A percentile compares a stretch with the other conserved stretches of the same genome.
Conservation (phyloP, 2,329 filamentous ascomycete genomes). For the Remersonia thermophila region DNA sequence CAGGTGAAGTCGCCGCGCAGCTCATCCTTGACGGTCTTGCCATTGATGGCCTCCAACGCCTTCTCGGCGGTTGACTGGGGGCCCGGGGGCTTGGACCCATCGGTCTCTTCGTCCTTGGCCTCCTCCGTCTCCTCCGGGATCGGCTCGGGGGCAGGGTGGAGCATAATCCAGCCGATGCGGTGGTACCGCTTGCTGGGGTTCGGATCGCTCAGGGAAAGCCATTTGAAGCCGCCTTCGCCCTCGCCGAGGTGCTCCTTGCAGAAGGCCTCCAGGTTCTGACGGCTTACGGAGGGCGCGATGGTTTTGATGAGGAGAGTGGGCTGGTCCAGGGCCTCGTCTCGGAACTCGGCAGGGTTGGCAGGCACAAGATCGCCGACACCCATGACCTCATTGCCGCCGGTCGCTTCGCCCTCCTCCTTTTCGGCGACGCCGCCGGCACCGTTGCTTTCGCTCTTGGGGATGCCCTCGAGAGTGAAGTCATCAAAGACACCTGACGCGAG, state of each 20-base stretch:
- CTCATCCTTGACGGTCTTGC: constrained; percentile 93
- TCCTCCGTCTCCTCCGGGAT: constrained; percentile 60
- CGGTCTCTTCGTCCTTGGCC: constrained; percentile 49
- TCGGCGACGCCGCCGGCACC: constrained; percentile 74
- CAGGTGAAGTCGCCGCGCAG: constrained; percentile 92
- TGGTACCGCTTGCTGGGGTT: constrained; percentile 96
- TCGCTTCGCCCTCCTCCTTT: constrained; percentile 92
- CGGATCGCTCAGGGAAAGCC: constrained; percentile 89
- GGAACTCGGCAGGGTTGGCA: constrained; percentile 68
- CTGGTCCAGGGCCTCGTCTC: constrained; percentile 77
- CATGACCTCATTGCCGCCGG: constrained; percentile 80
- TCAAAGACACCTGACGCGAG: constrained; percentile 78
- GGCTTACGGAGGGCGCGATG: constrained; percentile 88
- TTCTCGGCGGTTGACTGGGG: constrained; percentile 60
- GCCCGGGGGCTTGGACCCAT: constrained; percentile 42
- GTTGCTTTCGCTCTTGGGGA: constrained; percentile 87
- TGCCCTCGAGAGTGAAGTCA: constrained; percentile 85
- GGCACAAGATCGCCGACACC: constrained; percentile 86
- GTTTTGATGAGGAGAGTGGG: constrained; percentile 96
- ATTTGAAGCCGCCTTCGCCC: constrained; percentile 83
- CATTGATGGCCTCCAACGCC: constrained; percentile 87
- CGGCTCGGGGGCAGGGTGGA: constrained; percentile 65
- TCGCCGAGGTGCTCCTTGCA: constrained; percentile 91
- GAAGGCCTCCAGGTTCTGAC: constrained; percentile 84
- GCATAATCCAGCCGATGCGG: constrained; percentile 95